Base-by-base conservation (phyloP, 169 alveolate genomes). In the Plasmodium coatneyi region DNA sequence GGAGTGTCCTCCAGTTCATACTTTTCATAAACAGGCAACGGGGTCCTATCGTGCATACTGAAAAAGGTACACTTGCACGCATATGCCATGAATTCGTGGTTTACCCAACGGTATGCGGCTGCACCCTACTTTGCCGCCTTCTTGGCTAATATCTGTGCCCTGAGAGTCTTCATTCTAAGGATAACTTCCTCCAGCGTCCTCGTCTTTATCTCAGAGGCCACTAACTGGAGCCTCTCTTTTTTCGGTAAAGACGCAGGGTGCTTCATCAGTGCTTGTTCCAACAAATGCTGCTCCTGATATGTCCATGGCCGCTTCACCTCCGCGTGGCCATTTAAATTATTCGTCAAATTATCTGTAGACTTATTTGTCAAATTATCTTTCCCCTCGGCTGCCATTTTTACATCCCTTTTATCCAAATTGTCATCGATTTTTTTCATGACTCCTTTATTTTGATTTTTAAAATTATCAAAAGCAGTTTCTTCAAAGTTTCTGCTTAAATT, bases 261-360 rank as follows among this genome's bases (percentile, higher is more conserved):
- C 86, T 96, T 95, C 90, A 95, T 95, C 76, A 96, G 56, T 2
- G 97, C 96, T 76, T 92, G 95, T 93, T 96, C 98, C 80, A 96
- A 93, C 71, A 91, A 89, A 80, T 84, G 66, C 95, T 96, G 98
- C 84, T 96, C 97, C 28, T 95, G 97, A 34, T 95, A 92, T 36
- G 96, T 96, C 98, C 98, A 96, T 12, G 94, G 78, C 34, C 83
- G 94, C 60, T 60, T 92, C 60, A 39, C 92, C 30, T 19, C 83
- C 25, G 36, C 25, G 34, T 71, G 16, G 54, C 46, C 70, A 49
- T 78, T 52, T 3, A 30, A 22, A 32, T 28, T 56, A 43, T 41
- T 19, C 1, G 9, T 25, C 70, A 54, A 14, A 25, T 92, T 66
- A 1, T 41, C 90, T 1, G 54, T 28, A 1, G 25, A 19, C 6